Percentiles rank a stretch among this genome's conserved stretches.
Conservation (phyloP, 768 basidiomycete species). For the Lentinula lateritia region DNA sequence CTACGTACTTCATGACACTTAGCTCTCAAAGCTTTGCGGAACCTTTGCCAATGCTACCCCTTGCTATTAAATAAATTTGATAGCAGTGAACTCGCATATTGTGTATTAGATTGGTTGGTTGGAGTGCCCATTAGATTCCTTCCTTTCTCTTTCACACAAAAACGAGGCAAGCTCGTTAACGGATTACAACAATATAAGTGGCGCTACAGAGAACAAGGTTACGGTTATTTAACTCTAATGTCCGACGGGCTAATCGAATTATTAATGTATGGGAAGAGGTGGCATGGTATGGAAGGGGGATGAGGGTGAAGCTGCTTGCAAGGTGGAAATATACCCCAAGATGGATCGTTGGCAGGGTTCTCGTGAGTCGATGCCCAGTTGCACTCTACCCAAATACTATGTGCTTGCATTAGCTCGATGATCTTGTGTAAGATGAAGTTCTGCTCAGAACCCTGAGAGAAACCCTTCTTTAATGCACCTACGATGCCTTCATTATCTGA, state of each 20-base stretch:
- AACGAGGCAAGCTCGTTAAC: no score
- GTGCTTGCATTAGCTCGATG: conserved; percentile 13
- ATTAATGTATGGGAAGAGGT: background rate
- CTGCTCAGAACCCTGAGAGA: conserved; percentile 19
- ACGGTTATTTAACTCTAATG: background rate
- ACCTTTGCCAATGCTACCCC: no score
- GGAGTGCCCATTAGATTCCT: no score
- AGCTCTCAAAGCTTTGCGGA: no score
- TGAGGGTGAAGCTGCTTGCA: conserved; percentile 6
- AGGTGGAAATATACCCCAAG: conserved; percentile 18
- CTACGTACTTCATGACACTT: no score
- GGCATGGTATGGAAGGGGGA: background rate
- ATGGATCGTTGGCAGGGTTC: conserved; percentile 30
- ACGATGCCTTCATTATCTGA: conserved; percentile 40
- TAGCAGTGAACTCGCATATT: no score
- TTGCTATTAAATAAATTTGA: no score
- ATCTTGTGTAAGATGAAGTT: conserved; percentile 24
- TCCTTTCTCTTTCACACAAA: no score
- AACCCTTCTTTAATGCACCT: conserved; percentile 20
- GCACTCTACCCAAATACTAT: conserved; percentile 18
- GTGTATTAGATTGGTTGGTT: no score
- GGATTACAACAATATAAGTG: no score
- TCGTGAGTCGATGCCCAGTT: conserved; percentile 23
- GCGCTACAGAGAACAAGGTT: no score
- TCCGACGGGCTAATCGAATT: background rate